phyloP scores from a whole-genome alignment of 805 yeast species.

The Tetrapisispora arboricola region DNA sequence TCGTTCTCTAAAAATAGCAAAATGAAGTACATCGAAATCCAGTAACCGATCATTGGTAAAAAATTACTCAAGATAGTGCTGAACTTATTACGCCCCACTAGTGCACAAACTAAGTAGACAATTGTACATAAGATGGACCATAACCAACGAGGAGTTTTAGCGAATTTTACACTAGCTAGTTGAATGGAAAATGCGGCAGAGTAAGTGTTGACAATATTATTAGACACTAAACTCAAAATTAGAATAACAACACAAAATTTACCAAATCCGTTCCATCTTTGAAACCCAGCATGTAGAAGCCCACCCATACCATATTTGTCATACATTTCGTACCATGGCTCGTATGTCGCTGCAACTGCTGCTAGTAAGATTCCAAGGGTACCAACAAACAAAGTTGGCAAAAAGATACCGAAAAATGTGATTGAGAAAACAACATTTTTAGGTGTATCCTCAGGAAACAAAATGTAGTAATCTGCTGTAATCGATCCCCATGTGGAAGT shows the following conservation, averaged over 20 bases:
- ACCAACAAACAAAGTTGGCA: constrained; percentile 73
- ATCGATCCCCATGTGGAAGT: constrained; percentile 87
- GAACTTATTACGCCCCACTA: constrained; percentile 67
- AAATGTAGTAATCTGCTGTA: constrained; percentile 74
- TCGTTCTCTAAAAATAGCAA: constrained; percentile 61
- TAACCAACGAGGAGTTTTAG: constrained; percentile 66
- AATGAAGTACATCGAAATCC: constrained; percentile 77
- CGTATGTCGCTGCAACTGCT: constrained; percentile 47
- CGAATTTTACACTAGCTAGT: constrained; percentile 43
- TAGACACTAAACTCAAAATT: constrained; percentile 67
- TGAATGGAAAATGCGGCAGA: constrained; percentile 77
- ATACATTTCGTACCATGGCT: constrained; percentile 51
- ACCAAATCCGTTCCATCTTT: constrained; percentile 66
- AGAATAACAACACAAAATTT: constrained; percentile 62
- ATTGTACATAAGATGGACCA: constrained; percentile 57
- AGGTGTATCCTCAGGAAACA: constrained; percentile 65
- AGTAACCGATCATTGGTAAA: constrained; percentile 84
- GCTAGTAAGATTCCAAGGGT: constrained; percentile 63
- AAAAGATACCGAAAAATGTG: constrained; percentile 54
- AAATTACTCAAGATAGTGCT: constrained; percentile 67
- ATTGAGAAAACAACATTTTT: constrained; percentile 43
- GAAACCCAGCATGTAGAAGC: constrained; percentile 50
- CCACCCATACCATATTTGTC: constrained; percentile 64
- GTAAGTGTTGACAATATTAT: constrained; percentile 71
- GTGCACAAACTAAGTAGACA: constrained; percentile 56